phyloP scores from a whole-genome alignment of 768 basidiomycete species.

The Pleurotus eryngii region DNA sequence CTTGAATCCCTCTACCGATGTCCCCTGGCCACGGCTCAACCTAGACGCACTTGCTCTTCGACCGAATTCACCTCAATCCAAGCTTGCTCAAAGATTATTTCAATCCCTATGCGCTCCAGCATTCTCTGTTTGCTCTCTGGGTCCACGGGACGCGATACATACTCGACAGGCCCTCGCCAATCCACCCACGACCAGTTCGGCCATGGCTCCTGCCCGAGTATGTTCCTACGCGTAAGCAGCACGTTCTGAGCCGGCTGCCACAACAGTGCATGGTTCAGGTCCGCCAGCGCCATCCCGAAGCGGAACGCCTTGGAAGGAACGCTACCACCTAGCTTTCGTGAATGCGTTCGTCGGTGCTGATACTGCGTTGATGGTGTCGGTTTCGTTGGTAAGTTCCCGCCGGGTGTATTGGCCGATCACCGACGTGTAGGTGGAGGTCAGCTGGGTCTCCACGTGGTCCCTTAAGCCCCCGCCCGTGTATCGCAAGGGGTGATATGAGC shows the following conservation, averaged over 20 bases:
- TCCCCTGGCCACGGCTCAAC: background rate
- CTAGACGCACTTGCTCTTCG: background rate
- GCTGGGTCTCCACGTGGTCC: too few species aligned
- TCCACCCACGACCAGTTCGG: slow-evolving; percentile 4
- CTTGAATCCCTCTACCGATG: too few species aligned
- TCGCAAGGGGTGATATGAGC: background rate
- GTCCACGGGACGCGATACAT: background rate
- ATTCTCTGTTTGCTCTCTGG: background rate
- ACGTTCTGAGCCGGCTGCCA: background rate
- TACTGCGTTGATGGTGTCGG: background rate
- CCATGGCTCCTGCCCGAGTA: background rate
- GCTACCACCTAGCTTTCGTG: background rate
- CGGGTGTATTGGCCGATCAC: background rate
- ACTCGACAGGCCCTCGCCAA: background rate
- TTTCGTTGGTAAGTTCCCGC: slow-evolving; percentile 1
- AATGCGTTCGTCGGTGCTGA: slow-evolving; percentile 4
- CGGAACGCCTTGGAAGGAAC: background rate
- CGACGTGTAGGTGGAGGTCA: background rate
- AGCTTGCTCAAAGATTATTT: background rate
- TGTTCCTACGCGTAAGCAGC: background rate
- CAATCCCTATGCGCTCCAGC: background rate
- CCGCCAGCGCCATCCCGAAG: background rate
- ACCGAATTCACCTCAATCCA: background rate
- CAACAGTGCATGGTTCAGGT: background rate
- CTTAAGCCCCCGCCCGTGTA: background rate